phyloP scores from a whole-genome alignment of 106 monocot species.

The Phalaenopsis aphrodite region DNA sequence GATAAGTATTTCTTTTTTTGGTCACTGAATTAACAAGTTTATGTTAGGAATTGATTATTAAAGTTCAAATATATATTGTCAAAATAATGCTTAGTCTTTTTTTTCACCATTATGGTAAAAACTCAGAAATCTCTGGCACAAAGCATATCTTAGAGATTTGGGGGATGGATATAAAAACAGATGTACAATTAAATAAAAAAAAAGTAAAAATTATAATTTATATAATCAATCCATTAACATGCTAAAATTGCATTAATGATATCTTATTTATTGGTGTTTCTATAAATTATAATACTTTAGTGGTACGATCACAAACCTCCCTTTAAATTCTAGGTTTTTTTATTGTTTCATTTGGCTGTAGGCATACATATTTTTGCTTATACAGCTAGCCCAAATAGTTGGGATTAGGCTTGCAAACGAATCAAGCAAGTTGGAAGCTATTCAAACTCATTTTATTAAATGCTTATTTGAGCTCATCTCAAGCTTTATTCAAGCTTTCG shows the following conservation, averaged over 20 bases:
- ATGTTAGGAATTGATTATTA: too few relatives aligned
- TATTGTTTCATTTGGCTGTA: not conserved
- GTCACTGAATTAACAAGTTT: too few relatives aligned
- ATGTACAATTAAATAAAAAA: not conserved
- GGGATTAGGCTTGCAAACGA: not conserved
- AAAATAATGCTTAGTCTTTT: not conserved
- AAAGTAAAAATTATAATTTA: not conserved
- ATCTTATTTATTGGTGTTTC: not conserved
- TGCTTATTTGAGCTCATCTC: too few relatives aligned
- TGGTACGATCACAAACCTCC: not conserved
- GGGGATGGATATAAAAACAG: not conserved
- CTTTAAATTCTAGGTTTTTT: not conserved
- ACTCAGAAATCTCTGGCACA: not conserved
- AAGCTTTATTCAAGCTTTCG: too few relatives aligned
- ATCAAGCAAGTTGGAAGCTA: too few relatives aligned
- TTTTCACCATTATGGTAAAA: not conserved
- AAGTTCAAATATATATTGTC: too few relatives aligned
- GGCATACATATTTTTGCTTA: not conserved
- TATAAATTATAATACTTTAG: not conserved
- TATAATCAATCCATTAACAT: not conserved
- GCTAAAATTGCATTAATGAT: not conserved
- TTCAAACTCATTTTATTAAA: too few relatives aligned
- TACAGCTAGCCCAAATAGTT: not conserved
- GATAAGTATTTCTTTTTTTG: too few relatives aligned
- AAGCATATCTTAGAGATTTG: not conserved